Evolutionary conservation across 306 rosid species (phyloP).

Genomic region (Gastrolobium villosum): DNA sequence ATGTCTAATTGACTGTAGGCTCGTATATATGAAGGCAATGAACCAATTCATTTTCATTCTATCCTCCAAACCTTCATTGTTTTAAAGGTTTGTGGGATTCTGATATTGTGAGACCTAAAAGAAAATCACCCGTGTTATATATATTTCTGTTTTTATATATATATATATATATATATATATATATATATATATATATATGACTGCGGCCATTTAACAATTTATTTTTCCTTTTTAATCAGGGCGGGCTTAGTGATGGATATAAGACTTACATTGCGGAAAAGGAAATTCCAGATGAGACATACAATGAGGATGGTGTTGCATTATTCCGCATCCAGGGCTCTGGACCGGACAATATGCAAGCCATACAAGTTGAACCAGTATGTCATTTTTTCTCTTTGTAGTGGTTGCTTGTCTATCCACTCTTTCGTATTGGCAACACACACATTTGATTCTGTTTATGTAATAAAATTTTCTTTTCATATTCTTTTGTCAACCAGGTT

Average conservation of each 20-base stretch:
- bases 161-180: not conserved
- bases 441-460: conserved; percentile 12
- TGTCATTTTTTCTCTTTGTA: conserved; percentile 36
- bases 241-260: conserved; percentile 87
- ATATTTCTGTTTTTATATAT: not conserved
- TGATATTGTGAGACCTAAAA: conserved; percentile 7
- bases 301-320: conserved; percentile 80
- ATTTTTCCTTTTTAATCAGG: conserved; percentile 52
- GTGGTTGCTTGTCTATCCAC: not conserved
- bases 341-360: conserved; percentile 97
- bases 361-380: conserved; percentile 91
- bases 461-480: conserved; percentile 12
- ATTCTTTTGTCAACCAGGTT: conserved; percentile 58
- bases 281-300: conserved; percentile 81
- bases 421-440: conserved; percentile 20
- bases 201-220: conserved; percentile 22
- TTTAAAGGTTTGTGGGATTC: conserved; percentile 71
- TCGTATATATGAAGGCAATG: conserved; percentile 81
- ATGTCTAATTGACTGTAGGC: conserved; percentile 60
- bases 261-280: conserved; percentile 64
- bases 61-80: conserved; percentile 80
- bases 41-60: conserved; percentile 77
- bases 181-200: not conserved
- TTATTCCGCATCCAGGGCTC: conserved; percentile 92
- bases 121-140: conserved; percentile 6